Conservation (phyloP, 2,329 filamentous ascomycete species). For the Alternaria ethzedia region DNA sequence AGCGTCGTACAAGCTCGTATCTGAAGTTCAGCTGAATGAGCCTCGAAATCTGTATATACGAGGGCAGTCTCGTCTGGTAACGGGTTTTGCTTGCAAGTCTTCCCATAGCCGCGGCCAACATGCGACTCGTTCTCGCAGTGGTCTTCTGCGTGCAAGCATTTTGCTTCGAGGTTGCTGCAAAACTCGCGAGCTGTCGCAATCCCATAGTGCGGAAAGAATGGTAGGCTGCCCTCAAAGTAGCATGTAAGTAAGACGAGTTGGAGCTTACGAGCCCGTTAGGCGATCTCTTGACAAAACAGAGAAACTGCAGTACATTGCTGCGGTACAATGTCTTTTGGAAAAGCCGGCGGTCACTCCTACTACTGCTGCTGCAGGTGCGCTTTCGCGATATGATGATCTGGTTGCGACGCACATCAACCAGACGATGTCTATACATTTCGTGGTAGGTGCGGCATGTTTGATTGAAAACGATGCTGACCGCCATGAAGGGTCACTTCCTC, state of each 20-base stretch:
- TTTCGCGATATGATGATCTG: background rate
- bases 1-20: background rate
- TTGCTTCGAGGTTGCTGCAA: background rate
- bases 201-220: background rate
- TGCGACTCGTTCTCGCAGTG: background rate
- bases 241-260: background rate
- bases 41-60: background rate
- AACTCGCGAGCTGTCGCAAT: background rate
- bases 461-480: background rate
- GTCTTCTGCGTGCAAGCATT: background rate
- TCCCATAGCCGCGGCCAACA: background rate
- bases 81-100: background rate
- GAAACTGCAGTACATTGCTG: background rate
- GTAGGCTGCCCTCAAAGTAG: background rate
- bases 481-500: background rate
- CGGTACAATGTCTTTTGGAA: background rate
- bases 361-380: background rate
- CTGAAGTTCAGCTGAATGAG: background rate
- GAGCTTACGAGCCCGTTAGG: background rate
- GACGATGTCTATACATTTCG: background rate
- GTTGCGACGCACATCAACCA: constrained; percentile 27
- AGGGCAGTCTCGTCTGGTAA: background rate
- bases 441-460: background rate
- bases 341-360: background rate
- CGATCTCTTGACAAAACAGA: background rate